Percentiles rank a stretch among this genome's conserved stretches.
Evolutionary conservation across 768 basidiomycete species (phyloP).

Genomic region (Mycena epipterygia): DNA sequence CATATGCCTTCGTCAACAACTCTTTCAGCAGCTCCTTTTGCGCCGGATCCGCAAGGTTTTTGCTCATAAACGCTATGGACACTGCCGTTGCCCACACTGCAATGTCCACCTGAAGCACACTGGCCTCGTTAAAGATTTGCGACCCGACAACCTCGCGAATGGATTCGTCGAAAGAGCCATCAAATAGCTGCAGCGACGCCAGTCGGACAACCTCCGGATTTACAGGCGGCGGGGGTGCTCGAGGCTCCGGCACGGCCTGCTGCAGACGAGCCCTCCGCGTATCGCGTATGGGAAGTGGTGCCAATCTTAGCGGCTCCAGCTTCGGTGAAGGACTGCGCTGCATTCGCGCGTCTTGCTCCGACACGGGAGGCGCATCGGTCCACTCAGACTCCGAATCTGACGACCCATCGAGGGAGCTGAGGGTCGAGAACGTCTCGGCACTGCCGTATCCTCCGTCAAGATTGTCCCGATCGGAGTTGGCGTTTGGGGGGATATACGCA

Average conservation of each 20-base stretch:
- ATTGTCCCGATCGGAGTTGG: conserved; percentile 32
- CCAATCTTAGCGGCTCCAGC: conserved; percentile 31
- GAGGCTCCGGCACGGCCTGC: conserved; percentile 2
- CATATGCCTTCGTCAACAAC: conserved; percentile 56
- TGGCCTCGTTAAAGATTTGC: conserved; percentile 46
- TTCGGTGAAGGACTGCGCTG: conserved; percentile 51
- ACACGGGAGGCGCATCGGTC: conserved; percentile 47
- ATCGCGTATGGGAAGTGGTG: conserved; percentile 19
- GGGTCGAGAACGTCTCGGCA: conserved; percentile 55
- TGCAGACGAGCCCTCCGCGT: conserved; percentile 4
- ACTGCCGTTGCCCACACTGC: conserved; percentile 65
- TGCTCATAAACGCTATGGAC: conserved; percentile 60
- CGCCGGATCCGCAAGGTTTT: conserved; percentile 44
- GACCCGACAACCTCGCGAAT: conserved; percentile 55
- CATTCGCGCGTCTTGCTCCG: conserved; percentile 40
- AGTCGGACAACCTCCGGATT: conserved; percentile 50
- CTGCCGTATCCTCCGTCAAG: conserved; percentile 47
- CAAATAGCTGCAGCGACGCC: conserved; percentile 54
- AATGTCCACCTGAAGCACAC: conserved; percentile 46
- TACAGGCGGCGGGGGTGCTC: conserved; percentile 31
- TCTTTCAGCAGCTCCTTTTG: conserved; percentile 59
- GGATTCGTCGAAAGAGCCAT: conserved; percentile 62
- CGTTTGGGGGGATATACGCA: conserved; percentile 6
- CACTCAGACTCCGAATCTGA: conserved; percentile 48
- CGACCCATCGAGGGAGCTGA: conserved; percentile 62